Percentiles rank a stretch among this genome's conserved stretches.
phyloP scores from a whole-genome alignment of 169 alveolate genomes.

The Cyclospora cayetanensis region DNA sequence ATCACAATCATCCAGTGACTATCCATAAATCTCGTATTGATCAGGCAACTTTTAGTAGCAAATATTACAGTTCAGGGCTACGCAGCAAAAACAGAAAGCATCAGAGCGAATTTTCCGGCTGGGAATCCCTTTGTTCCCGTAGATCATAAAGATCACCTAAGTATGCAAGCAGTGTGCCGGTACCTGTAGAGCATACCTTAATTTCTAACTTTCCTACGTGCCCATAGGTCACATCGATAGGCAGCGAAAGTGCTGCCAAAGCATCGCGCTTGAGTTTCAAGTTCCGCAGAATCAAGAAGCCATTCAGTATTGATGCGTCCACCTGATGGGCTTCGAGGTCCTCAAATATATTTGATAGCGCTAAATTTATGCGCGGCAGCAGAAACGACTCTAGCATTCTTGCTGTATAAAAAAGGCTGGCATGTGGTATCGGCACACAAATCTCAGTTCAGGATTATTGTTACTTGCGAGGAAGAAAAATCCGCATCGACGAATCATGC shows the following conservation, averaged over 20 bases:
- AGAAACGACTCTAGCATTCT: slow-evolving; percentile 59
- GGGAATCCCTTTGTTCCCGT: neutral
- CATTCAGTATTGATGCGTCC: slow-evolving; percentile 53
- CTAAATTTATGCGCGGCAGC: slow-evolving; percentile 60
- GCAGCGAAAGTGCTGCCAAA: slow-evolving; percentile 60
- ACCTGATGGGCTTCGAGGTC: slow-evolving; percentile 47
- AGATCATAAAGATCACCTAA: neutral
- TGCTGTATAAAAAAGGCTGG: neutral
- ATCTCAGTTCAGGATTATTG: too few relatives aligned
- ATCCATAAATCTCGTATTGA: neutral
- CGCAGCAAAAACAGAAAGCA: neutral
- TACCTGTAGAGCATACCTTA: slow-evolving; percentile 36
- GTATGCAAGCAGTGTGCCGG: neutral
- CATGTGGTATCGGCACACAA: too few relatives aligned
- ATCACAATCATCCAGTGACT: neutral
- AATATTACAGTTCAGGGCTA: neutral
- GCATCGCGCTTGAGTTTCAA: slow-evolving; percentile 39
- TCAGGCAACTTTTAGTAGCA: neutral
- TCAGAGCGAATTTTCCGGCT: neutral
- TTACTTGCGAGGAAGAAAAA: too few relatives aligned
- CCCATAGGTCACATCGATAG: slow-evolving; percentile 66
- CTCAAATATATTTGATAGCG: slow-evolving; percentile 55
- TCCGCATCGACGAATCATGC: too few relatives aligned
- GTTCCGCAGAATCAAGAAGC: slow-evolving; percentile 25
- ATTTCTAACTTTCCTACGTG: slow-evolving; percentile 27